phyloP scores from a whole-genome alignment of 2,329 filamentous ascomycete species.

The Escovopsis weberi region DNA sequence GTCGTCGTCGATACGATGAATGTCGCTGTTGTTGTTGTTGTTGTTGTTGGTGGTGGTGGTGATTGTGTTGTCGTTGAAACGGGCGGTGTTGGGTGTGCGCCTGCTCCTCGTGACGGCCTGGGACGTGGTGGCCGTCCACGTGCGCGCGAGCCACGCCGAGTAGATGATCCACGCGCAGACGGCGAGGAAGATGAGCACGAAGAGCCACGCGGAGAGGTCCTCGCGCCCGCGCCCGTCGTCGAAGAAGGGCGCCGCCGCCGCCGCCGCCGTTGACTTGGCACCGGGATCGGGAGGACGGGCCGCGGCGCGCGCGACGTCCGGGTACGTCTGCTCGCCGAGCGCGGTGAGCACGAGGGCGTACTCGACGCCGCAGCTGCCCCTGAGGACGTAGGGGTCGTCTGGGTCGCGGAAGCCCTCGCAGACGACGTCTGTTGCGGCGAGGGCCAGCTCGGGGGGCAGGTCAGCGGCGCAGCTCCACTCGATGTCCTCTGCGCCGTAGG shows the following conservation, averaged over 20 bases:
- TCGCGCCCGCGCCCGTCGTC: slow-evolving; percentile 15
- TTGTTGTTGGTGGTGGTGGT: slow-evolving; percentile 10
- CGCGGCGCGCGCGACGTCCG: slow-evolving; percentile 19
- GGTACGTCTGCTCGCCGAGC: slow-evolving; percentile 57
- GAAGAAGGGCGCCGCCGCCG: slow-evolving; percentile 15
- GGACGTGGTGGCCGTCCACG: not conserved
- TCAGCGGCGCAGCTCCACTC: slow-evolving; percentile 75
- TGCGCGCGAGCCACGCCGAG: slow-evolving; percentile 23
- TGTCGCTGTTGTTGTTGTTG: not conserved
- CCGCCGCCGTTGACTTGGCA: too few species aligned
- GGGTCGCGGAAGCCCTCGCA: slow-evolving; percentile 75
- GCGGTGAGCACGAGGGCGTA: slow-evolving; percentile 71
- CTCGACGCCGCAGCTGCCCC: slow-evolving; percentile 85
- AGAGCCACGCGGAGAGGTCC: slow-evolving; percentile 31
- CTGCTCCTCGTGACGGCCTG: too few species aligned
- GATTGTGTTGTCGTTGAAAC: slow-evolving; percentile 9
- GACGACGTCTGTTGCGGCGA: slow-evolving; percentile 76
- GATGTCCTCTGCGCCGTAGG: slow-evolving; percentile 66
- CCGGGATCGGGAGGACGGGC: too few species aligned
- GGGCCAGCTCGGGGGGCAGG: slow-evolving; percentile 46
- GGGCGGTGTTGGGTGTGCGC: too few species aligned
- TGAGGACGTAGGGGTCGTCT: slow-evolving; percentile 75
- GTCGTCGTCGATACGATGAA: too few species aligned
- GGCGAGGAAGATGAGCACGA: slow-evolving; percentile 46
- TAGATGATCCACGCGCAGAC: slow-evolving; percentile 49